A percentile compares a stretch with the other conserved stretches of the same genome.
phyloP scores from a whole-genome alignment of 2,329 filamentous ascomycete species.

The Chalaropsis thielavioides region DNA sequence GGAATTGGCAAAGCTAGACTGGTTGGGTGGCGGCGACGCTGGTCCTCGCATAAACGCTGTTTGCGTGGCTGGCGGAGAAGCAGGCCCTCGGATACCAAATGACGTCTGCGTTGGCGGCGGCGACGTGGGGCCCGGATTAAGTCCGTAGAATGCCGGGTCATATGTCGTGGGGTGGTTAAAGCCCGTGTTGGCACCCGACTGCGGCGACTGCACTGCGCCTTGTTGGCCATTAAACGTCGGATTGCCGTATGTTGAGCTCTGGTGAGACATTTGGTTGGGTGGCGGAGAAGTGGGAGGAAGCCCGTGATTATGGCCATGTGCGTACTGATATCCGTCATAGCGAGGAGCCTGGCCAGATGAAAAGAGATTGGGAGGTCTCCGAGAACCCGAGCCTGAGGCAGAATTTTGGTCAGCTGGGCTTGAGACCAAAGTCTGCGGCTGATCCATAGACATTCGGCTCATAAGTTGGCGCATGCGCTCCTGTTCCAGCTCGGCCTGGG shows the following conservation, averaged over 20 bases:
- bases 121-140: constrained; percentile 42
- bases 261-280: constrained; percentile 31
- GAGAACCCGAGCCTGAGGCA: constrained; percentile 20
- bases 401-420: constrained; percentile 23
- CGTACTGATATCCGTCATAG: constrained; percentile 46
- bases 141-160: constrained; percentile 45
- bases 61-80: constrained; percentile 47
- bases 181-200: constrained; percentile 9
- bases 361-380: constrained; percentile 32
- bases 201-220: constrained; percentile 22
- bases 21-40: constrained; percentile 45
- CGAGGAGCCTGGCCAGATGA: constrained; percentile 32
- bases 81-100: constrained; percentile 31
- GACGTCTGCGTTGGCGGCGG: constrained; percentile 48
- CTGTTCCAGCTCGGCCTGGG: constrained; percentile 67
- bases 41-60: constrained; percentile 27
- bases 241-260: constrained; percentile 23
- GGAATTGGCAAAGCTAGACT: constrained; percentile 36
- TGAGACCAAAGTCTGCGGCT: constrained; percentile 25
- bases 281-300: constrained; percentile 43
- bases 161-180: constrained; percentile 38
- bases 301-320: constrained; percentile 41
- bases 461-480: constrained; percentile 78
- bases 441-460: constrained; percentile 90
- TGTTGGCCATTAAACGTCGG: constrained; percentile 24